Evolutionary conservation across 345 rosid species (phyloP), one percentile per base, ranked within the genome.

Genomic region (Physaria fendleri): DNA sequence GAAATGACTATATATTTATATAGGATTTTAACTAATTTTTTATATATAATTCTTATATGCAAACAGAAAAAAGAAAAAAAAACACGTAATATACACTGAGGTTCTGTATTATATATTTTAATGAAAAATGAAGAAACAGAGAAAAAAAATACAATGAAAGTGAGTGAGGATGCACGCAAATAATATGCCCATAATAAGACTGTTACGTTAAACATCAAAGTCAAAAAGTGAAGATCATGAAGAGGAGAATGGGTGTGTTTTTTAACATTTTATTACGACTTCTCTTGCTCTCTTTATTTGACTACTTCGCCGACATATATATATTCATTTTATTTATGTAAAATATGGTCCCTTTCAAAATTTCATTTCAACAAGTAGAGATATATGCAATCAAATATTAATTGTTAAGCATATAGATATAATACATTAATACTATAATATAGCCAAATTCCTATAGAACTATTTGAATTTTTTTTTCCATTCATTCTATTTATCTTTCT

Each of bases 221-320:
- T 68, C 66, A 59, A 59, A 59, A 68, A 68, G 61, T 68, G 24
- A 25, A 18, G 72, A 43, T 59, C n/a, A 50, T 59, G 60, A n/a
- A n/a, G 72, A 42, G 47, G 47, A 42, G 52, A 58, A 66, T 58
- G 33, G 38, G 71, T 40, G 22, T 5, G 7, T 62, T 18, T 17
- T 55, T 24, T 33, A 50, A 32, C 62, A 2, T 41, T 39, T 17
- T 48, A 12, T 66, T 66, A 22, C 64, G 35, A 29, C 33, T 56
- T 56, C 11, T 16, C 23, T 28, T 5, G 35, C 63, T 23, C 39
- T 22, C 58, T 48, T 40, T 56, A 33, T 27, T 65, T 58, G 65
- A 57, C 71, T 48, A 57, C 71, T 48, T 66, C 15, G 65, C 71
- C 59, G 58, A 66, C 71, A 56, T 28, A 37, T 37, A 13, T 54